Base-by-base conservation (phyloP, 331 rosid genomes). In the Quercus lobata region DNA sequence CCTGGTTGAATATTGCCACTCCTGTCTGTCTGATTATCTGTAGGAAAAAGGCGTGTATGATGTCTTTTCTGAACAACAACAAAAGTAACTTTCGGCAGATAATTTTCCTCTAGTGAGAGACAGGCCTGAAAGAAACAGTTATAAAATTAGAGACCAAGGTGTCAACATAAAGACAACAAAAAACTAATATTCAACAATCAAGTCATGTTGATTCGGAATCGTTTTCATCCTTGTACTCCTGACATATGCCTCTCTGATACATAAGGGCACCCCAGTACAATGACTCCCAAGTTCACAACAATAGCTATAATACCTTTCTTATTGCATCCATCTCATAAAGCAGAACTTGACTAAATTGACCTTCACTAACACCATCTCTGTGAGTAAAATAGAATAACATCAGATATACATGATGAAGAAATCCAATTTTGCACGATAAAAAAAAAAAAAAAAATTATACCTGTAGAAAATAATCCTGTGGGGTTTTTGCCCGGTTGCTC, bases 331-430 rank as follows among this genome's bases (percentile, higher is more conserved):
- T 75, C 79, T 96, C 99, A 53, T 89, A 71, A 1, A 96, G 90
- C 71, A 93, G 57, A 73, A 96, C 99, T 77, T 96, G 94, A 54
- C 79, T 87, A 4, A 90, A 93, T 29, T 96, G 99, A 0, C 99
- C 96, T 35, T 91, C 99, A 44, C 99, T 88, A 0, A 96, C 98
- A 1, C 99, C 99, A 82, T 96, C 97, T 58, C 99, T 96, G 83
- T 74, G 61, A 74, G 22, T 29, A 52, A 76, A 54, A 62, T 5
- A 17, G 69, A 72, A 0, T 14, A n/a, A 53, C 10, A 29, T 35
- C 29, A 70, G 1, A 75, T 7, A 19, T 5, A 49, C 3, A 73
- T 11, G 2, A 12, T 5, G 53, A 75, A 46, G 0, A 44, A 52
- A 4, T 16, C 1, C 27, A n/a, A 37, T 21, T 27, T 16, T 7